Evolutionary conservation across 2,329 filamentous ascomycete species (phyloP).

Genomic region (Colletotrichum spinosum): DNA sequence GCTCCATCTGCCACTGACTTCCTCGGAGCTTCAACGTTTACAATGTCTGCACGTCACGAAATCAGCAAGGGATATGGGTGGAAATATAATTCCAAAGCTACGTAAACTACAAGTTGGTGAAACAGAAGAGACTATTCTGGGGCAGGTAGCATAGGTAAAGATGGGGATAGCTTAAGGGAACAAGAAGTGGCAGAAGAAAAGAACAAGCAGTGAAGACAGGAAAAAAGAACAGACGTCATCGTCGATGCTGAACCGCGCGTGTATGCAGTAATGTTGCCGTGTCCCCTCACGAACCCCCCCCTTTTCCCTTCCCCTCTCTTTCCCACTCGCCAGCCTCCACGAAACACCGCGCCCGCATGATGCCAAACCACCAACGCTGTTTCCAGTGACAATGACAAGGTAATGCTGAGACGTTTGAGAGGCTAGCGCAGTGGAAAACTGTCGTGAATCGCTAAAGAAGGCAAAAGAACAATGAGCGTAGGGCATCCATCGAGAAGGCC

Average conservation of each 20-base stretch:
- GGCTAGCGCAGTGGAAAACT: neutral
- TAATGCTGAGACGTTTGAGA: neutral
- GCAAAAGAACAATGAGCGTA: conserved; percentile 3
- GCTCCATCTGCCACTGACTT: too few relatives aligned
- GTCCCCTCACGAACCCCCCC: neutral
- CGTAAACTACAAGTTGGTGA: neutral
- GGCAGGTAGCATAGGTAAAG: neutral
- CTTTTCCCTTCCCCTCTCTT: conserved; percentile 4
- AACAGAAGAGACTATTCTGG: neutral
- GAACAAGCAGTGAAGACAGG: conserved; percentile 2
- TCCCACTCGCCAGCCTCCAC: conserved; percentile 2
- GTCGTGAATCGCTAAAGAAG: neutral
- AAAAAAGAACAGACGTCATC: conserved; percentile 17
- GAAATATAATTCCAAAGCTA: too few relatives aligned
- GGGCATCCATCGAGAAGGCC: conserved; percentile 11
- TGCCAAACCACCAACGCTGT: conserved; percentile 6
- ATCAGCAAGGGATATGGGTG: too few relatives aligned
- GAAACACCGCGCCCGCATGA: conserved; percentile 20
- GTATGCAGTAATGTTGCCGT: conserved; percentile 19
- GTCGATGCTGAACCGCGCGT: conserved; percentile 24
- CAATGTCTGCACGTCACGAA: too few relatives aligned
- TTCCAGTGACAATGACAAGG: neutral
- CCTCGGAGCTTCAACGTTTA: too few relatives aligned
- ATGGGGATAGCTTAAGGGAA: too few relatives aligned
- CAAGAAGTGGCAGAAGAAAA: neutral